Base-by-base conservation (phyloP, 805 yeast genomes). In the Kazachstania viticola region DNA sequence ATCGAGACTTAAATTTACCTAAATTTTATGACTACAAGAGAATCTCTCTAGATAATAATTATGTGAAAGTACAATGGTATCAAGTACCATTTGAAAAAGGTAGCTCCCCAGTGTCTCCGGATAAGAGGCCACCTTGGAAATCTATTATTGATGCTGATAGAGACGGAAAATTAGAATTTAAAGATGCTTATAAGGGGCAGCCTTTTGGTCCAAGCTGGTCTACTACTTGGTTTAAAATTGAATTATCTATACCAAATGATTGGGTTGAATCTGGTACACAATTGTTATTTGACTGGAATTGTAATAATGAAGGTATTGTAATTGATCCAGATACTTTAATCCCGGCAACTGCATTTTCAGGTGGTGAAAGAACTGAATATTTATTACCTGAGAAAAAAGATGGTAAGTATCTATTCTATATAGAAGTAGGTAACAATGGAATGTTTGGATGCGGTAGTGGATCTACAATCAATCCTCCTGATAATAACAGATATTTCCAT, bases 181-280 rank as follows among this genome's bases (percentile, higher is more conserved):
- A 65, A 42, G 60, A 63, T 16, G 78, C 82, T n/a, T 53, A 57
- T 11, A 75, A 74, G 41, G 93, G 91, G 15, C 77, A 81, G 43
- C 59, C 65, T 7, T 84, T 81, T 53, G 96, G 97, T 0, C 98
- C 98, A 3, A 79, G 93, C 11, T 88, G 98, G 98, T 78, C 88
- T 36, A 80, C 97, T 1, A 93, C 84, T 41, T 88, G 98, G 98
- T 84, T 91, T 58, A 70, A 73, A 43, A 60, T 88, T 14, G 58
- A 65, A 11, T 57, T 82, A 36, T 60, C 62, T n/a, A 61, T 88
- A 4, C 94, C 95, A 0, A 42, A 61, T 12, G 52, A 64, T 3
- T 61, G 69, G 65, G 42, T 59, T 8, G 51, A 62, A 15, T 63
- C 65, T 12, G 24, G 29, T 9, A 73, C 71, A 24, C 66, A 64